These are phyloP conservation scores for Aspergillus hancockii DNA, from an alignment of 495 filamentous ascomycete genomes.

Conservation along the genomic window DNA sequence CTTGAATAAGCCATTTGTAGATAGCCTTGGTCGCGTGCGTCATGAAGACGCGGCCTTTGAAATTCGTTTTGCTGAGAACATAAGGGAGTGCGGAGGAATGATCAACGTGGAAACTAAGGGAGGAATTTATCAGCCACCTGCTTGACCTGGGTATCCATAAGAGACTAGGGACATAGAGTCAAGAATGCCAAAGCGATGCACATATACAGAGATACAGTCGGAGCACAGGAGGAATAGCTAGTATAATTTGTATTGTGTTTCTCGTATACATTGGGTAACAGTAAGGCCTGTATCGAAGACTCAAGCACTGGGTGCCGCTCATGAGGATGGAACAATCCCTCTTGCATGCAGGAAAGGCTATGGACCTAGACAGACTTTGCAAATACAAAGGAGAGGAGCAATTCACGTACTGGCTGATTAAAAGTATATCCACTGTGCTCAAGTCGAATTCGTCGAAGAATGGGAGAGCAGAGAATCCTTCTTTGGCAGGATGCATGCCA, in stretches of 20 bases:
- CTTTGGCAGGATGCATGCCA: conserved; percentile 95
- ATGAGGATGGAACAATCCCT: conserved; percentile 6
- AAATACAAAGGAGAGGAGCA: conserved; percentile 19
- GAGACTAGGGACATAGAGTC: neutral
- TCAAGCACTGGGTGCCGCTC: conserved; percentile 9
- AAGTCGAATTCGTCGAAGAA: conserved; percentile 99
- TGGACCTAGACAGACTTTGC: conserved; percentile 3
- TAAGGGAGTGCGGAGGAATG: conserved; percentile 96
- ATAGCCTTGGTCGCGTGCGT: conserved; percentile 98
- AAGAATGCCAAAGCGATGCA: conserved; percentile 5
- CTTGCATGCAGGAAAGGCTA: conserved; percentile 10
- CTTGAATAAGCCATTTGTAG: conserved; percentile 98
- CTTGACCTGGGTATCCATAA: conserved; percentile 4
- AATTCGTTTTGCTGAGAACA: conserved; percentile 96
- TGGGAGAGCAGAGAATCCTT: conserved; percentile 87
- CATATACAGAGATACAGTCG: conserved; percentile 27
- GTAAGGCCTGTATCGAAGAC: conserved; percentile 14
- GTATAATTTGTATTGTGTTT: conserved; percentile 35
- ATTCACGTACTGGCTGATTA: conserved; percentile 91
- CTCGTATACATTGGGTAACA: conserved; percentile 33
- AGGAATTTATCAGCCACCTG: conserved; percentile 27
- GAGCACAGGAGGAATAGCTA: conserved; percentile 20
- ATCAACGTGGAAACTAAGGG: conserved; percentile 89
- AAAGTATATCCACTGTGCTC: conserved; percentile 91
- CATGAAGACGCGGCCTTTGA: conserved; percentile 96